Evolutionary conservation across 148 eudicot genomes (phyloP), one percentile per base, ranked within the genome.

Genomic region (Rhododendron ovatum): DNA sequence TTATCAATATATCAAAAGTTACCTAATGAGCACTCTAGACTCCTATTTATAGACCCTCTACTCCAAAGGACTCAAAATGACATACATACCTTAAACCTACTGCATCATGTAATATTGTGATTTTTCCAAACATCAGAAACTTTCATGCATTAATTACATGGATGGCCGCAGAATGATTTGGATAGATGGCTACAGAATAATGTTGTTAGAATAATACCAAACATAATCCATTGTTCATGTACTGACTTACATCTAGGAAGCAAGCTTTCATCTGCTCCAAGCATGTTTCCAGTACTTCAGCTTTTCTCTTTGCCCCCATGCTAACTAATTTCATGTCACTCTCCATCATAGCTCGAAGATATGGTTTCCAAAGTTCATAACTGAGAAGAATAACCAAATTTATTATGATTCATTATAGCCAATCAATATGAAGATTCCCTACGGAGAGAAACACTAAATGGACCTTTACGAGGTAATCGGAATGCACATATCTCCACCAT

Each of bases 321-420:
- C 98, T 92, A 87, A 97, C 98, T 78, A 93, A 95, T 90, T 90
- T 97, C 99, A 97, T 97, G 86, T 95, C 98, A 88, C 89, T 87
- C 90, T 97, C 99, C 98, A 97, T 95, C 92, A 86, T 90, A 88
- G 98, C 93, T 84, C 99, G 95, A 73, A 97, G 95, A 89, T 94
- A 88, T 82, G 99, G 99, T 87, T 97, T 97, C 99, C 99, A 97
- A 45, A 97, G 91, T 91, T 94, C 98, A 89, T 95, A 92, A 63
- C 98, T 96, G 92, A 53, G 79, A 81, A 74, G 63, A 53, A 30
- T 76, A 86, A 84, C 76, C 57, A 61, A 50, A 84, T 53, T 43
- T 28, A 48, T 37, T 50, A 83, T 12, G 30, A 41, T 57, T 35
- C 59, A 45, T 71, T 45, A 79, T 53, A 51, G 53, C 78, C 77